Evolutionary conservation across 225 moss, liverwort and hornwort genomes (phyloP), one percentile per base, ranked within the genome.

Genomic region (Physcomitrellopsis africana): DNA sequence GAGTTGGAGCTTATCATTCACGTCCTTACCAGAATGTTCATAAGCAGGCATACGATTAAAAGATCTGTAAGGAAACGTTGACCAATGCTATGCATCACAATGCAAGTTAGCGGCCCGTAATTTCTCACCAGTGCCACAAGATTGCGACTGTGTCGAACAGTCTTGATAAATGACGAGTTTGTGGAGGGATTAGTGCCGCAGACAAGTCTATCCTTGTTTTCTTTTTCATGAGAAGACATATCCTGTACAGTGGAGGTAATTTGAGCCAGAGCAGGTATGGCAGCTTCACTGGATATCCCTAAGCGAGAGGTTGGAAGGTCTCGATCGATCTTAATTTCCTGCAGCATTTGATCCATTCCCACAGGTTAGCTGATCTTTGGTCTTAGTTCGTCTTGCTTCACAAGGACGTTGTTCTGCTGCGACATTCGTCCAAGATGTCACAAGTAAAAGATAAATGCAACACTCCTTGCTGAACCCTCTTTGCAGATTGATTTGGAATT

Each of bases 151-250:
- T 37, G 32, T 37, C 75, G 75, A 6, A 75, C 45, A 1, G 57
- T 75, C 57, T 57, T 75, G 1, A n/a, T 6, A 14, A 75, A 75
- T 13, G 75, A 75, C 7, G 66, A 8, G 11, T 18, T 10, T 53
- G 10, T 1, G 42, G 32, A 63, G 42, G 73, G 51, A 57, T 6
- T 57, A 26, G 57, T 56, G 52, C 51, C 19, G 63, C 60, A 48
- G 60, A 48, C 22, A 27, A 27, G 72, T 24, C 26, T 56, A 51
- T 9, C 29, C 44, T 75, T 44, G 65, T 13, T 14, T n/a, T n/a
- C 56, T 1, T 46, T 23, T 12, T 24, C 55, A 65, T 19, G 20
- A 45, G 43, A 12, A 54, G n/a, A 44, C 46, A 54, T 66, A 19
- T 57, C 48, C 32, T 61, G 0, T 32, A 47, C 47, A 47, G 26